Evolutionary conservation across 2,329 filamentous ascomycete species (phyloP).

Genomic region (Penicillium sumatraense): DNA sequence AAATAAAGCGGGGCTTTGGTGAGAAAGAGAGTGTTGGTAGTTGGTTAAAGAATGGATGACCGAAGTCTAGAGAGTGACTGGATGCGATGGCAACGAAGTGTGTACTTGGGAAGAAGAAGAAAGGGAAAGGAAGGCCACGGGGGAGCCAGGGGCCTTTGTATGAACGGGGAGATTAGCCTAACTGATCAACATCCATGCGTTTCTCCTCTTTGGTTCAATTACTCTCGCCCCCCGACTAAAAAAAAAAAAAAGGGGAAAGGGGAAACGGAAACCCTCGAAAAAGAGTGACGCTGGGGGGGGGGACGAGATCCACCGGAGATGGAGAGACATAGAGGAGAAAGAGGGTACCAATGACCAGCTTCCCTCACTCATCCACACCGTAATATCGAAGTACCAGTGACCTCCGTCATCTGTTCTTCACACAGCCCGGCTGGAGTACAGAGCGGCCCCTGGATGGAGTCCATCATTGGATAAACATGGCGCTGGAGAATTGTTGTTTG

Average conservation of each 20-base stretch:
- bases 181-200: slow-evolving; percentile 27
- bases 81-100: slow-evolving; percentile 37
- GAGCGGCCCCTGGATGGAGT: background rate
- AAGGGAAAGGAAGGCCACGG: slow-evolving; percentile 26
- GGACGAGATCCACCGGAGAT: background rate
- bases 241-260: slow-evolving; percentile 3
- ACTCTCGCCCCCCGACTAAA: no score
- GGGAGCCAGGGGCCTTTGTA: slow-evolving; percentile 41
- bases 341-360: background rate
- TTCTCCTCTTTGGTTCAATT: background rate
- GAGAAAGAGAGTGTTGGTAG: slow-evolving; percentile 35
- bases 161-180: slow-evolving; percentile 44
- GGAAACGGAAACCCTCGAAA: background rate
- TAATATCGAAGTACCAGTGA: slow-evolving; percentile 6
- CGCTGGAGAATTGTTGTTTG: slow-evolving; percentile 14
- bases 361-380: background rate
- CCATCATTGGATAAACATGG: slow-evolving; percentile 20
- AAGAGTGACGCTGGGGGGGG: background rate
- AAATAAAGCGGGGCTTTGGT: slow-evolving; percentile 26
- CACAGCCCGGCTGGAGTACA: slow-evolving; percentile 17
- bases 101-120: slow-evolving; percentile 36
- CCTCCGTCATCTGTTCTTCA: background rate
- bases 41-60: slow-evolving; percentile 50
- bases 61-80: slow-evolving; percentile 47
- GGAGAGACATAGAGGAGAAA: background rate